These are phyloP conservation scores for Filosporella fistucella DNA, from an alignment of 495 filamentous ascomycete genomes.

Conservation along the genomic window DNA sequence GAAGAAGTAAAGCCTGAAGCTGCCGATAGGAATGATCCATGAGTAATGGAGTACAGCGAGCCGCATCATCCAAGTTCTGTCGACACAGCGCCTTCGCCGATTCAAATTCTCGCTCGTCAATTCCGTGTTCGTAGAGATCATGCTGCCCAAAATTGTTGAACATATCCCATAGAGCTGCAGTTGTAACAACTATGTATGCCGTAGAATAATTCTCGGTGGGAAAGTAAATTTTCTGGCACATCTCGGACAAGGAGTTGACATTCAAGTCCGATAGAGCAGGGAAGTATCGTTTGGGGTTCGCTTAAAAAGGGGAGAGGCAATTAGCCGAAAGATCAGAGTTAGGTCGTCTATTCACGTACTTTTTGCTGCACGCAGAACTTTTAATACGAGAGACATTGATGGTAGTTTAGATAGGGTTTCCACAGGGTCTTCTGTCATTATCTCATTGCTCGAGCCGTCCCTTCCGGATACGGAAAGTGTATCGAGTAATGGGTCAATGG, in stretches of 20 bases:
- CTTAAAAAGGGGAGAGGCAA: neutral
- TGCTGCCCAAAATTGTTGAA: neutral
- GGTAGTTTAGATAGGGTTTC: neutral
- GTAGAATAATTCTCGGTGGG: neutral
- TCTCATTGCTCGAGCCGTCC: neutral
- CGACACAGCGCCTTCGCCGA: neutral
- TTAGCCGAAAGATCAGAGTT: neutral
- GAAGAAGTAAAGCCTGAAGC: neutral
- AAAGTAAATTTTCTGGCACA: neutral
- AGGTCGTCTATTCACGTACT: neutral
- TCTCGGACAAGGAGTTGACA: neutral
- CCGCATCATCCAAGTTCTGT: neutral
- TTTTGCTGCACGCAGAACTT: neutral
- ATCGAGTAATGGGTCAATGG: too few relatives aligned
- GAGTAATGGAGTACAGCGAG: neutral
- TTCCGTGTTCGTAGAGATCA: neutral
- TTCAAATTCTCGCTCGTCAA: neutral
- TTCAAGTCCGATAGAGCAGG: neutral
- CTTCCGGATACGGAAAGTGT: too few relatives aligned
- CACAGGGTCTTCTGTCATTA: neutral
- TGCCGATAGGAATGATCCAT: neutral
- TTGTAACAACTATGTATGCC: neutral
- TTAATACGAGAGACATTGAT: neutral
- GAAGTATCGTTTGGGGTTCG: neutral
- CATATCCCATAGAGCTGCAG: neutral